Conservation (phyloP, 192 early-diverging fungal species). For the Coemansia sp. region DNA sequence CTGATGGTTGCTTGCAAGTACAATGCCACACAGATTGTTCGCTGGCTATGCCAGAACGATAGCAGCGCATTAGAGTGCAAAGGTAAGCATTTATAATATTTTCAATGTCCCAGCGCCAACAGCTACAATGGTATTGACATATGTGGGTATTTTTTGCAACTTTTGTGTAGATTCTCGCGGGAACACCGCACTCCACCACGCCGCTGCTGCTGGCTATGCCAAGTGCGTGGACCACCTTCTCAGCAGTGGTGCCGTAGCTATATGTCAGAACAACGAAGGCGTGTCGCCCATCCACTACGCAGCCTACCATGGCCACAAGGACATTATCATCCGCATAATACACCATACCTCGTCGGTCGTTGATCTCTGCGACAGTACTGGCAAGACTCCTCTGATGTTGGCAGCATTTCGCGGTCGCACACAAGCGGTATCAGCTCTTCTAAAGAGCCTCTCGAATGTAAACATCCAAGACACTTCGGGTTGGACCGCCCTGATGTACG, state of each 20-base stretch:
- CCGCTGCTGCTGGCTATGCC: constrained; percentile 14
- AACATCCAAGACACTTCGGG: constrained; percentile 35
- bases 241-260: neutral
- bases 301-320: constrained; percentile 38
- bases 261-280: constrained; percentile 31
- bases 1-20: constrained; percentile 41
- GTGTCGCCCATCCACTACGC: constrained; percentile 38
- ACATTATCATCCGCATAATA: constrained; percentile 6
- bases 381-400: constrained; percentile 47
- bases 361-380: constrained; percentile 21
- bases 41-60: constrained; percentile 36
- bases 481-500: constrained; percentile 51
- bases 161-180: constrained; percentile 27
- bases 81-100: constrained; percentile 10
- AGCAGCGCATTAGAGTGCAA: constrained; percentile 17
- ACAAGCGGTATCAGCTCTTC: constrained; percentile 17
- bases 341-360: neutral
- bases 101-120: too few relatives aligned
- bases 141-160: neutral
- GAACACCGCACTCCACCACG: constrained; percentile 43
- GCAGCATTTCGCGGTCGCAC: constrained; percentile 48
- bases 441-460: constrained; percentile 12
- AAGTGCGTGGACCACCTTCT: constrained; percentile 21
- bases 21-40: constrained; percentile 21
- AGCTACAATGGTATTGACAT: neutral